Evolutionary conservation across 2,329 filamentous ascomycete species (phyloP).

Genomic region (Diplodia mutila): DNA sequence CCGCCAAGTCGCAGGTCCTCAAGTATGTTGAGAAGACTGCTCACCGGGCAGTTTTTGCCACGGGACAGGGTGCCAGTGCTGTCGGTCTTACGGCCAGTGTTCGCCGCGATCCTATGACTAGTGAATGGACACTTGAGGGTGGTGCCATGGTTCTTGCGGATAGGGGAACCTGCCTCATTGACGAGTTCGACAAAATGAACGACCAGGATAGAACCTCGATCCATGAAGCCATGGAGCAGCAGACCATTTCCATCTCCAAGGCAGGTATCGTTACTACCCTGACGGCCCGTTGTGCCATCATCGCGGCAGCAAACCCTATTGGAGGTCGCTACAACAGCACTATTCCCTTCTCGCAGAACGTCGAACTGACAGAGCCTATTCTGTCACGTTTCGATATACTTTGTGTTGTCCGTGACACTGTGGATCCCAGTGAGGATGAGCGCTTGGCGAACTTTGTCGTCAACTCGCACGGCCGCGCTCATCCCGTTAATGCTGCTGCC

Average conservation of each 20-base stretch:
- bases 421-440: conserved; percentile 90
- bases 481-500: conserved; percentile 58
- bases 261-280: conserved; percentile 97
- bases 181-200: conserved; percentile 99
- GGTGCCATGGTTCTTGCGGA: conserved; percentile 98
- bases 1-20: conserved; percentile 93
- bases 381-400: conserved; percentile 97
- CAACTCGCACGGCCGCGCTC: conserved; percentile 87
- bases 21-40: conserved; percentile 98
- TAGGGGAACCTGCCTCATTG: conserved; percentile 95
- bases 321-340: conserved; percentile 96
- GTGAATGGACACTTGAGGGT: conserved; percentile 97
- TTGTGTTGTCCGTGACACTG: conserved; percentile 92
- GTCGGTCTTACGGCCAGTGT: conserved; percentile 97
- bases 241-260: conserved; percentile 98
- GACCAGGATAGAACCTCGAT: conserved; percentile 98
- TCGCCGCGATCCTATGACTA: conserved; percentile 85
- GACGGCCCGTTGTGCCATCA: conserved; percentile 92
- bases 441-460: conserved; percentile 93
- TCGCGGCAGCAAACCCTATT: conserved; percentile 95
- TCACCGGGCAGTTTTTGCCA: conserved; percentile 97
- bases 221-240: conserved; percentile 99
- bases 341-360: conserved; percentile 93
- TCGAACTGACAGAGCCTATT: conserved; percentile 95
- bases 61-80: conserved; percentile 95